These are phyloP conservation scores for Calonectria henricotiae DNA, from an alignment of 2,329 filamentous ascomycete genomes.

Conservation along the genomic window DNA sequence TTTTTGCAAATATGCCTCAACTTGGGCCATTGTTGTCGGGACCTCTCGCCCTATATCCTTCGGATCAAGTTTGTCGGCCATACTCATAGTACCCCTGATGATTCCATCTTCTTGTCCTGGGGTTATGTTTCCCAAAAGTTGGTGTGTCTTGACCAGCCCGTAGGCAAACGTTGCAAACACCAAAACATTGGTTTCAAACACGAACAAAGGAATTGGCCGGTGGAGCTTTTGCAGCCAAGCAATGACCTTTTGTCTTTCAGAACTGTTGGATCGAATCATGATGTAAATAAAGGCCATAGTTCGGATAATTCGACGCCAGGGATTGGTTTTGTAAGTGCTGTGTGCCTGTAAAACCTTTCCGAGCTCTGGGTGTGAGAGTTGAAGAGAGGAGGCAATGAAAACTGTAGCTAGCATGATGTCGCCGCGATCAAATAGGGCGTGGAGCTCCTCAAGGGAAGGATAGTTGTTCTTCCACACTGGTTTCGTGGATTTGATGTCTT, in stretches of 20 bases:
- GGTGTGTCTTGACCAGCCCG: constrained; percentile 24
- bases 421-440: constrained; percentile 29
- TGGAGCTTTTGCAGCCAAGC: constrained; percentile 30
- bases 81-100: constrained; percentile 24
- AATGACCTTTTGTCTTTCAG: constrained; percentile 27
- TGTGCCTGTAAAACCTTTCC: constrained; percentile 22
- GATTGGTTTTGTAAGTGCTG: constrained; percentile 29
- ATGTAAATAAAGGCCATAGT: constrained; percentile 31
- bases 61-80: constrained; percentile 32
- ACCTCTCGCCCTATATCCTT: constrained; percentile 25
- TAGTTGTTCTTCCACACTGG: constrained; percentile 27
- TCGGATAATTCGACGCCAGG: constrained; percentile 30
- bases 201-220: constrained; percentile 26
- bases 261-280: constrained; percentile 30
- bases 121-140: constrained; percentile 10
- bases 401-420: constrained; percentile 30
- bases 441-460: constrained; percentile 27
- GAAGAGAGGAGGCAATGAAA: constrained; percentile 25
- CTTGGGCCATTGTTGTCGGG: constrained; percentile 16
- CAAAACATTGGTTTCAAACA: constrained; percentile 30
- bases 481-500: constrained; percentile 1
- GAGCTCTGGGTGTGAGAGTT: constrained; percentile 26
- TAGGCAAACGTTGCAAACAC: constrained; percentile 34
- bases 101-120: constrained; percentile 7
- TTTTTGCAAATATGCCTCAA: constrained; percentile 16